Percentiles rank a stretch among this genome's conserved stretches.
phyloP scores from a whole-genome alignment of 2,329 filamentous ascomycete species.

The Orbilia brochopaga region DNA sequence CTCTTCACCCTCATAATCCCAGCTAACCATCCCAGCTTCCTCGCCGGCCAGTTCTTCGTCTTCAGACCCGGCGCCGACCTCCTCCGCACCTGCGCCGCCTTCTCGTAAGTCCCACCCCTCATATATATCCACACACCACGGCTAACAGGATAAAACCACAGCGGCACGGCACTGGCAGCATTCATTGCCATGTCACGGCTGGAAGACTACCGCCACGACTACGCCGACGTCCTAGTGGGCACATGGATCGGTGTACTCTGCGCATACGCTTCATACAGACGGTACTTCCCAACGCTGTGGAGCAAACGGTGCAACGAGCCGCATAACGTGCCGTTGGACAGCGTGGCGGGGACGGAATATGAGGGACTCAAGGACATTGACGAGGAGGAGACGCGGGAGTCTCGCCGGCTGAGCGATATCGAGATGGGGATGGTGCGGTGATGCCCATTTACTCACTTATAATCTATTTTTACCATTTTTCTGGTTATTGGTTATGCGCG shows the following conservation, averaged over 20 bases:
- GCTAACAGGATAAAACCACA: conserved; percentile 5
- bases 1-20: conserved; percentile 62
- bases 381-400: conserved; percentile 25
- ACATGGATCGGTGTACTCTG: conserved; percentile 67
- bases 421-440: conserved; percentile 48
- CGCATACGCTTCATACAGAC: conserved; percentile 70
- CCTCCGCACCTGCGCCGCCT: conserved; percentile 12
- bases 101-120: conserved; percentile 25
- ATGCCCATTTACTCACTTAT: too few species aligned
- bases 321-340: conserved; percentile 25
- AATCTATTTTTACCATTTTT: too few species aligned
- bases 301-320: conserved; percentile 40
- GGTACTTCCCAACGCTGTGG: conserved; percentile 41
- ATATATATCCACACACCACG: not conserved
- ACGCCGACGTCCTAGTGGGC: conserved; percentile 71
- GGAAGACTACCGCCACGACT: conserved; percentile 74
- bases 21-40: conserved; percentile 6
- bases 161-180: conserved; percentile 64
- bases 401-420: conserved; percentile 41
- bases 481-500: too few species aligned
- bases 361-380: conserved; percentile 38
- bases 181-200: conserved; percentile 73
- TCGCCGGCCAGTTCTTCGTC: conserved; percentile 38
- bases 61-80: conserved; percentile 39
- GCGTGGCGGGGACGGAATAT: conserved; percentile 16